phyloP scores from a whole-genome alignment of 805 yeast species.

The Myxozyma monticola region DNA sequence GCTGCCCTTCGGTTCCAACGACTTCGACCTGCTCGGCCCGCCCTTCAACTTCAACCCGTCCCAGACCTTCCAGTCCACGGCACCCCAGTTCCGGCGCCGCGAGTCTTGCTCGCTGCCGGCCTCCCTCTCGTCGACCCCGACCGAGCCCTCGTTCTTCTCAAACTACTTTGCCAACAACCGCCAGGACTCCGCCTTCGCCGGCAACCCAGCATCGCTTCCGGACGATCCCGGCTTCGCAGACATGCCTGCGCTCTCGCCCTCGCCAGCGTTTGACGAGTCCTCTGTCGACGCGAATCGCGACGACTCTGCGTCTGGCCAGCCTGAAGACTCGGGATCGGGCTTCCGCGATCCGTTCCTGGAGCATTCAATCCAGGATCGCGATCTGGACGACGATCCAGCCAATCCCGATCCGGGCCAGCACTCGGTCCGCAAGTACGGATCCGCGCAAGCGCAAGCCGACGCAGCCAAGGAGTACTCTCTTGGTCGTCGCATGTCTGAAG shows the following conservation, averaged over 20 bases:
- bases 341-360: too few species aligned
- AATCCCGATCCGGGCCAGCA: too few species aligned
- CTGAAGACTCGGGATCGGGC: too few species aligned
- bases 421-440: too few species aligned
- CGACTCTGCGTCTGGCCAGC: too few species aligned
- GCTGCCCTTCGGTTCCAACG: slow-evolving; percentile 4
- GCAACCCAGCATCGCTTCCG: background rate
- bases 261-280: slow-evolving; percentile 10
- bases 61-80: background rate
- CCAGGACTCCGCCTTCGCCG: background rate
- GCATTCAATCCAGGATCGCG: too few species aligned
- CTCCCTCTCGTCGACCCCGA: slow-evolving; percentile 29
- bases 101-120: slow-evolving; percentile 28
- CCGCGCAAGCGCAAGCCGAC: too few species aligned
- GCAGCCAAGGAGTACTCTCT: too few species aligned
- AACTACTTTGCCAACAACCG: background rate
- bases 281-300: slow-evolving; percentile 4
- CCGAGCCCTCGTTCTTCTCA: slow-evolving; percentile 23
- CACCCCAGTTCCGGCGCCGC: slow-evolving; percentile 19
- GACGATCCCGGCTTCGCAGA: background rate
- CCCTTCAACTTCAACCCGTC: background rate
- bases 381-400: too few species aligned
- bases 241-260: slow-evolving; percentile 15
- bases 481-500: slow-evolving; percentile 29
- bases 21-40: background rate